Evolutionary conservation across 257 asterid species (phyloP).

Genomic region (Cynanchum wilfordii): DNA sequence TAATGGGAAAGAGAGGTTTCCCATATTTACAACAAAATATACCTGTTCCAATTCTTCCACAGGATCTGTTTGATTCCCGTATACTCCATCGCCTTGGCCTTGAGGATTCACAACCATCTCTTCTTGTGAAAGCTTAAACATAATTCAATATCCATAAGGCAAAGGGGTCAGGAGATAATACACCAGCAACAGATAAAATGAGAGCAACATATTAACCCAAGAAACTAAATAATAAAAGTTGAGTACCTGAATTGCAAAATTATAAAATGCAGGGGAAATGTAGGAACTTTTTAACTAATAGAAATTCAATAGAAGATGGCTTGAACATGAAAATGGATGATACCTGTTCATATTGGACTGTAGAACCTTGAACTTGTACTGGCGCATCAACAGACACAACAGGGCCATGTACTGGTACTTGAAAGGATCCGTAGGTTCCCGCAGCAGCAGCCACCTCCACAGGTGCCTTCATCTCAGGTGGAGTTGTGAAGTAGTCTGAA

Average conservation of each 20-base stretch:
- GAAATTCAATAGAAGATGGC: not conserved
- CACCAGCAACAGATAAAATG: too few relatives aligned
- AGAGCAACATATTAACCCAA: not conserved
- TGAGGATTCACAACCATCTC: constrained; percentile 40
- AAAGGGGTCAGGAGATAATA: not conserved
- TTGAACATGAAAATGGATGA: not conserved
- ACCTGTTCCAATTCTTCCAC: constrained; percentile 53
- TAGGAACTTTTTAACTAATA: not conserved
- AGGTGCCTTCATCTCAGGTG: constrained; percentile 55
- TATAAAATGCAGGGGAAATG: not conserved
- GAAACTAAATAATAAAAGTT: not conserved
- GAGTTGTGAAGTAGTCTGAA: constrained; percentile 54
- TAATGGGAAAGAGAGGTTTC: not conserved
- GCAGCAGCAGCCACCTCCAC: constrained; percentile 60
- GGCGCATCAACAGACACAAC: constrained; percentile 30
- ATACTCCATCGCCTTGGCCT: constrained; percentile 31
- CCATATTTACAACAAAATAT: constrained; percentile 20
- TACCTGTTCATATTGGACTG: constrained; percentile 51
- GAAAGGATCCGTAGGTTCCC: constrained; percentile 51
- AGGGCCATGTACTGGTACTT: constrained; percentile 40
- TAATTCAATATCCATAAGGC: not conserved
- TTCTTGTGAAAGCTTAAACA: constrained; percentile 36
- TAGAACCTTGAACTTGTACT: constrained; percentile 34
- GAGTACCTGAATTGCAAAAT: not conserved
- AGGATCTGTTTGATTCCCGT: constrained; percentile 30